phyloP scores from a whole-genome alignment of 164 flowering plant species.

The Amborella trichopoda region DNA sequence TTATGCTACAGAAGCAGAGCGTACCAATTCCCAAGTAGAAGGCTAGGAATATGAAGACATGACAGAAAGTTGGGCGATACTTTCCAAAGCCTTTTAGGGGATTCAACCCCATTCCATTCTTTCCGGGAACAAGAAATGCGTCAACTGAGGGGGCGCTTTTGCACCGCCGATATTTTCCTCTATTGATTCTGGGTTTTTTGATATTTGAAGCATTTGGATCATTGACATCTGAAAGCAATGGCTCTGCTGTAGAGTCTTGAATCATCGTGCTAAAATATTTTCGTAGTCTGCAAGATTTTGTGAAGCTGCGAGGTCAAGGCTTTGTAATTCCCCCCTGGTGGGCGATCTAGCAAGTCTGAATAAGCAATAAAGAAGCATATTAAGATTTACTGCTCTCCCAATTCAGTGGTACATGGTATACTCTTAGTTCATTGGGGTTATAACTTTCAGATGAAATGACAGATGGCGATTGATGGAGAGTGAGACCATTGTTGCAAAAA shows the following conservation, averaged over 20 bases:
- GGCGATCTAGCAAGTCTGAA: too few relatives aligned
- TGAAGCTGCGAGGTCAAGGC: too few relatives aligned
- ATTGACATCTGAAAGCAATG: conserved; percentile 20
- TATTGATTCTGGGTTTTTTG: conserved; percentile 11
- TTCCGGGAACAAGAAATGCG: conserved; percentile 5
- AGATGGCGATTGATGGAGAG: too few relatives aligned
- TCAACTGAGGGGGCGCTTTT: conserved; percentile 39
- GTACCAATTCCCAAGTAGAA: conserved; percentile 49
- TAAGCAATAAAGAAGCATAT: too few relatives aligned
- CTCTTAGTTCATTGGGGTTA: too few relatives aligned
- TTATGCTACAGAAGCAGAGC: conserved; percentile 36
- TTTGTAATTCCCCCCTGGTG: too few relatives aligned
- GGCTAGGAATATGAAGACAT: conserved; percentile 24
- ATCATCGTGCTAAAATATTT: too few relatives aligned
- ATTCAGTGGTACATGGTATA: too few relatives aligned
- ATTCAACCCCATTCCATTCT: conserved; percentile 1
- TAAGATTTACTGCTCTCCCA: too few relatives aligned
- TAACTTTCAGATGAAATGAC: too few relatives aligned
- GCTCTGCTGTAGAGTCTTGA: conserved; percentile 18
- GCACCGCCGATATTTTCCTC: conserved; percentile 28
- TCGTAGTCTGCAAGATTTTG: too few relatives aligned
- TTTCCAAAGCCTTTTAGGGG: conserved; percentile 19
- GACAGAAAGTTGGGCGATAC: conserved; percentile 33
- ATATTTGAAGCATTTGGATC: conserved; percentile 10
- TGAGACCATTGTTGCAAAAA: too few relatives aligned